phyloP scores from a whole-genome alignment of 1,284 basidiomycete genomes.

The Austroboletus novae-zelandiae region DNA sequence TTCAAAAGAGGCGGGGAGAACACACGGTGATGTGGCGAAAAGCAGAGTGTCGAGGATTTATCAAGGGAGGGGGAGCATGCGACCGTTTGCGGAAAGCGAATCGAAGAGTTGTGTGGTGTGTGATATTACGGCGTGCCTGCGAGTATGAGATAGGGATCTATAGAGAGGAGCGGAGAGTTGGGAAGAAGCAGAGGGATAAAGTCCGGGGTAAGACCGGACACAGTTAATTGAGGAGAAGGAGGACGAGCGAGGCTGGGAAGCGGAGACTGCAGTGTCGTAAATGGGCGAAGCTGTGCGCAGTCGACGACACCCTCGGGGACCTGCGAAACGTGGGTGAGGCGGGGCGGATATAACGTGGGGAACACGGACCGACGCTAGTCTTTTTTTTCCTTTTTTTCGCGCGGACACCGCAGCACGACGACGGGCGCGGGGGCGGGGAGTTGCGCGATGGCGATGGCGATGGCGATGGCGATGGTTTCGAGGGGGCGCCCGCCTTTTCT shows the following conservation, averaged over 20 bases:
- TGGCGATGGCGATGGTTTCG: slow-evolving; percentile 11
- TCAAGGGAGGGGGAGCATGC: slow-evolving; percentile 13
- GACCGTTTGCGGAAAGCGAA: slow-evolving; percentile 26
- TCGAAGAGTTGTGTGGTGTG: slow-evolving; percentile 19
- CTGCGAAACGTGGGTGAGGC: slow-evolving; percentile 23
- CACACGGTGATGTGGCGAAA: slow-evolving; percentile 24
- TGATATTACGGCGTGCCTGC: slow-evolving; percentile 28
- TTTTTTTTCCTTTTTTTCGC: too few species aligned
- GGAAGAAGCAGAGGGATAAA: slow-evolving; percentile 18
- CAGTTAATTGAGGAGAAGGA: slow-evolving; percentile 25
- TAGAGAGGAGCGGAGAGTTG: slow-evolving; percentile 21
- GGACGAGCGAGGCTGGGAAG: slow-evolving; percentile 14
- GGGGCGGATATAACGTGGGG: slow-evolving; percentile 30
- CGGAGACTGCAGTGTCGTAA: slow-evolving; percentile 27
- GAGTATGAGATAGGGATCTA: slow-evolving; percentile 29
- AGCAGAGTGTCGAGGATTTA: slow-evolving; percentile 13
- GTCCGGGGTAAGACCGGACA: slow-evolving; percentile 32
- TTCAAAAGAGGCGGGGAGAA: slow-evolving; percentile 15
- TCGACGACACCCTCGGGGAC: slow-evolving; percentile 20
- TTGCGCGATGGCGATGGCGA: not conserved
- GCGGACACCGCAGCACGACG: not conserved
- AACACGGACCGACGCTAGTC: slow-evolving; percentile 11
- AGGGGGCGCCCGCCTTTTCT: slow-evolving; percentile 1
- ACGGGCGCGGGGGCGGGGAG: slow-evolving; percentile 3
- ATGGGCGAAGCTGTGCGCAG: slow-evolving; percentile 23